Percentiles rank a stretch among this genome's conserved stretches.
These are phyloP conservation scores for Cynara cardunculus DNA, from an alignment of 129 eudicot species.

Conservation along the genomic window DNA sequence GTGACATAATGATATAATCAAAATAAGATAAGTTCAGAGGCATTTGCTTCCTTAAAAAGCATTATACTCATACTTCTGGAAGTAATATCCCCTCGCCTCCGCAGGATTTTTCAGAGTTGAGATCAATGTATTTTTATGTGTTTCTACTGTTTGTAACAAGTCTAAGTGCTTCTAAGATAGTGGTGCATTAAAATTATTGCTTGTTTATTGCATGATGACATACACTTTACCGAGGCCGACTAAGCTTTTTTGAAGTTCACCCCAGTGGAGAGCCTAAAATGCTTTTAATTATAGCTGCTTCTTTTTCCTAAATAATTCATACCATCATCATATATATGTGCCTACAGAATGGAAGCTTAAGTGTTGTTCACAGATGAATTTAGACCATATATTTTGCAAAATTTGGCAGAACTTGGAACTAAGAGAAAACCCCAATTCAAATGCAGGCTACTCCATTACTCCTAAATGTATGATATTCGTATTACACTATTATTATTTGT, in stretches of 20 bases:
- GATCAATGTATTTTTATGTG: constrained; percentile 47
- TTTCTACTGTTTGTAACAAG: constrained; percentile 2
- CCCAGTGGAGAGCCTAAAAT: not conserved
- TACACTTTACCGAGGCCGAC: not conserved
- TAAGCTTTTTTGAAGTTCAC: not conserved
- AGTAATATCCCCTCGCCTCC: constrained; percentile 80
- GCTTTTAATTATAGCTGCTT: not conserved
- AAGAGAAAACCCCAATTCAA: constrained; percentile 89
- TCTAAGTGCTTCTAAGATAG: not conserved
- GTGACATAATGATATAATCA: not conserved
- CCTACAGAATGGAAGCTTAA: not conserved
- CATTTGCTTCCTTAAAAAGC: constrained; percentile 68
- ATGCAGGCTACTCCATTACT: constrained; percentile 96
- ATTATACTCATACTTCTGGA: constrained; percentile 70
- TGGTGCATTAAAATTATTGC: not conserved
- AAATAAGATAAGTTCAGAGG: constrained; percentile 36
- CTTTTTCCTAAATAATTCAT: not conserved
- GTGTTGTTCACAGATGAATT: constrained; percentile 48
- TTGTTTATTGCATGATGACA: not conserved
- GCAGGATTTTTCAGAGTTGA: constrained; percentile 61
- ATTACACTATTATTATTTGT: constrained; percentile 18
- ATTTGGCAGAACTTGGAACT: constrained; percentile 71
- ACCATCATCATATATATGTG: not conserved
- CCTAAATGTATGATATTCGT: constrained; percentile 71
- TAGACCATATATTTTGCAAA: constrained; percentile 60